Evolutionary conservation across 768 basidiomycete species (phyloP), one percentile per base, ranked within the genome.

Genomic region (Boletus reticulatus): DNA sequence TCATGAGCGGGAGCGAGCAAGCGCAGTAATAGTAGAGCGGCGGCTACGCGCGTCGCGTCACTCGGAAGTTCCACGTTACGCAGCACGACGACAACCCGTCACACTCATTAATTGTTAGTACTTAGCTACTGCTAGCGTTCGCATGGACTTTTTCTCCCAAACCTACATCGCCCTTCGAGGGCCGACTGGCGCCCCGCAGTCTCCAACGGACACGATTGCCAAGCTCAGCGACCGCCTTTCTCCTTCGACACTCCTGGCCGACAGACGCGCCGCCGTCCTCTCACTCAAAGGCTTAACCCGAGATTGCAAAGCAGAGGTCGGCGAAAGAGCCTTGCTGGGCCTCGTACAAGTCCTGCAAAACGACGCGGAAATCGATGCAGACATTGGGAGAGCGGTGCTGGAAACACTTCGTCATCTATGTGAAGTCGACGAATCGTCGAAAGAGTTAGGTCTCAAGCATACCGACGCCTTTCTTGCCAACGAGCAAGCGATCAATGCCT

Each of bases 181-280:
- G 38, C 89, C 91, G 19, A 84, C 87, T 1, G 91, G 89, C 12
- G 84, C 85, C 12, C 88, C 89, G 5, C 95, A 96, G 69, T 89
- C 88, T 0, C 81, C 94, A 3, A 73, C 80, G 22, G 94, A 96
- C 54, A 94, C 92, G 20, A 94, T 98, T 65, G 81, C 84, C 29
- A 86, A 87, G 62, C 86, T 98, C 60, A 89, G 88, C 61, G 94
- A 97, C 69, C 78, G 94, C 31, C 84, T 99, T 20, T 89, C 92
- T 19, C 93, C 94, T n/a, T 85, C 89, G 4, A 88, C 91, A 0
- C 84, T 92, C 24, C 83, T 95, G 16, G 89, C 94, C 31, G 97
- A 98, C 74, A 80, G 97, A 63, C 83, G 93, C 55, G 96, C 96
- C 27, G 89, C 96, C 0, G 88, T 99, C n/a, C 77, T 97, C 50